Evolutionary conservation across 306 rosid genomes (phyloP), one percentile per base, ranked within the genome.

Genomic region (Lagenaria siceraria): DNA sequence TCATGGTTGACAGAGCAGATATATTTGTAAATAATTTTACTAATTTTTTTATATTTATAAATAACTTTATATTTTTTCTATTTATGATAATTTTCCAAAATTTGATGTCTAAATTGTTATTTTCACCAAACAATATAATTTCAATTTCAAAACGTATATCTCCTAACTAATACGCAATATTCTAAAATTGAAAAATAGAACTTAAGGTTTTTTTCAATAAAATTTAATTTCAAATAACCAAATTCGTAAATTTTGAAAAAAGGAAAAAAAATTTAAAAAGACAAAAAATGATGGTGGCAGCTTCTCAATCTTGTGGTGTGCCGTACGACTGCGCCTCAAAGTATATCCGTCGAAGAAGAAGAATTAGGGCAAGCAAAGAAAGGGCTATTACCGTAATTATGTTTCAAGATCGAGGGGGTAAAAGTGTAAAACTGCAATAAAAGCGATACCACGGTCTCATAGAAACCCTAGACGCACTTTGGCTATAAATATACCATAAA

Each of bases 381-480:
- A 43, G 35, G 74, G 54, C 6, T 38, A 68, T 35, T 43, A 24
- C 43, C 56, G 75, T 69, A 43, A 69, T 69, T 69, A 13, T 43
- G 0, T 4, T 25, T 15, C 38, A 3, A 0, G 10, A 24, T 46
- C 4, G 25, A 71, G 59, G 76, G 76, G 76, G 59, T 17, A 25
- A 48, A 71, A 15, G 13, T 48, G 76, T 71, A 48, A 46, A 25
- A 48, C 5, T 15, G 1, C 0, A 24, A 48, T 21, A 71, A 14
- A 33, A 24, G 76, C 59, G 59, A 27, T 38, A 24, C 40, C n/a
- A 71, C 8, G 40, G 75, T 69, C 74, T 69, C 54, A 22, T 42
- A 22, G 75, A 69, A 69, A 42, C 75, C 75, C 75, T 69, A 69
- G 55, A 42, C 54, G 75, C 75, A 8, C 55, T 2, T 71, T 49